Conservation (phyloP, 495 filamentous ascomycete genomes). For the Gamarada debralockiae region DNA sequence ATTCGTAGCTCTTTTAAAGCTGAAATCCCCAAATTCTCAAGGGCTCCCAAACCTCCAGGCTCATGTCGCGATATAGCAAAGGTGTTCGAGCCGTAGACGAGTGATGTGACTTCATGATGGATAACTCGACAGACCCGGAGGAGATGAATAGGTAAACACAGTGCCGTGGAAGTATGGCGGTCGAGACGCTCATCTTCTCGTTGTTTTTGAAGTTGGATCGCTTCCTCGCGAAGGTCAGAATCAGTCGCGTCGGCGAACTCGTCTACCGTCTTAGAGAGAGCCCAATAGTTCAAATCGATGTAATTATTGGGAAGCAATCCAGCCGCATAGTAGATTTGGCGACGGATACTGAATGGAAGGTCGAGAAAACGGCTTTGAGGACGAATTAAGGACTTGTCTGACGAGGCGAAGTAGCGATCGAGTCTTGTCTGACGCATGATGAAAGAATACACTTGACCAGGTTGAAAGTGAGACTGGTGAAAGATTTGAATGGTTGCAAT, state of each 20-base stretch:
- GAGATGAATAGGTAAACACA: not conserved
- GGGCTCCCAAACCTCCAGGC: not conserved
- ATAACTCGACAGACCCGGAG: not conserved
- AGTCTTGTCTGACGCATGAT: not conserved
- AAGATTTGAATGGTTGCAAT: not conserved
- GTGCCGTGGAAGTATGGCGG: not conserved
- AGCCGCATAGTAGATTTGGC: not conserved
- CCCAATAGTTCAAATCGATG: not conserved
- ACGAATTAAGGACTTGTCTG: not conserved
- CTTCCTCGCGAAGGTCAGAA: not conserved
- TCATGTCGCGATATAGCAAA: not conserved
- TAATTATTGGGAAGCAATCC: not conserved
- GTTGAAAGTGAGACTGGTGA: not conserved
- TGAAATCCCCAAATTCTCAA: not conserved
- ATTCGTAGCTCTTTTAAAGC: not conserved
- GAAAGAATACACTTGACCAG: not conserved
- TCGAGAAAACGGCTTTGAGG: not conserved
- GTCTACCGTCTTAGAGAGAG: not conserved
- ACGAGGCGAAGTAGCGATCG: not conserved
- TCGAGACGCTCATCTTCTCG: not conserved
- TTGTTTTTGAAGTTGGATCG: not conserved
- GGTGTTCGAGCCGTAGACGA: not conserved
- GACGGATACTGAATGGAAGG: not conserved
- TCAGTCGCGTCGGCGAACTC: not conserved
- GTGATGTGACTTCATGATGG: not conserved